phyloP scores from a whole-genome alignment of 805 yeast species.

The Kodamaea hsintzibuensis region DNA sequence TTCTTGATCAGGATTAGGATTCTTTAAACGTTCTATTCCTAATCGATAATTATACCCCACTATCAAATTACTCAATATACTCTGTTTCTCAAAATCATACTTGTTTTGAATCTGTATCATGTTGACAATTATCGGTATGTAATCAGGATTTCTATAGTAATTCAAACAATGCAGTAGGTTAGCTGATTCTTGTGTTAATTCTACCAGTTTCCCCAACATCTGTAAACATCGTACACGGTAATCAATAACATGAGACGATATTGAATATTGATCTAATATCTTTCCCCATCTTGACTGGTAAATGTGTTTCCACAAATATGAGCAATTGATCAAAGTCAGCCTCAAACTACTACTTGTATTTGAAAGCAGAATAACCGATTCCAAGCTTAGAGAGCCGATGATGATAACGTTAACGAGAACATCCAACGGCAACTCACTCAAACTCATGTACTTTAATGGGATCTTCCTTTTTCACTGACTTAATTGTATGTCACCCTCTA shows the following conservation, averaged over 20 bases:
- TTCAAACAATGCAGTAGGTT: constrained; percentile 1
- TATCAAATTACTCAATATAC: constrained; percentile 3
- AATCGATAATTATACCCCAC: background rate
- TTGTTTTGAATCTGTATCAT: background rate
- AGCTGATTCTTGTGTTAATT: background rate
- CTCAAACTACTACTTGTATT: background rate
- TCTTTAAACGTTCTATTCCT: background rate
- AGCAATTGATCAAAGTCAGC: background rate
- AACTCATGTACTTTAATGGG: background rate
- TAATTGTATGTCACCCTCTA: background rate
- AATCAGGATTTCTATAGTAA: background rate
- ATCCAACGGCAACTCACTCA: constrained; percentile 9
- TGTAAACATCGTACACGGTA: background rate
- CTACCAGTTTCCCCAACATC: background rate
- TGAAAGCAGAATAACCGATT: constrained; percentile 2
- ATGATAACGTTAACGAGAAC: background rate
- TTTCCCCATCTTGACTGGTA: constrained; percentile 9
- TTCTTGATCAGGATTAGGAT: background rate
- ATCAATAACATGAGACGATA: background rate
- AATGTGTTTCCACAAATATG: constrained; percentile 10
- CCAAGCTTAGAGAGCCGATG: background rate
- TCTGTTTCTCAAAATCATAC: background rate
- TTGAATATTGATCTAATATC: constrained; percentile 6
- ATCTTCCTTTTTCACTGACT: background rate
- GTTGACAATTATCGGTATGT: background rate